Base-by-base conservation (phyloP, 129 eudicot genomes). In the Daucus carota region DNA sequence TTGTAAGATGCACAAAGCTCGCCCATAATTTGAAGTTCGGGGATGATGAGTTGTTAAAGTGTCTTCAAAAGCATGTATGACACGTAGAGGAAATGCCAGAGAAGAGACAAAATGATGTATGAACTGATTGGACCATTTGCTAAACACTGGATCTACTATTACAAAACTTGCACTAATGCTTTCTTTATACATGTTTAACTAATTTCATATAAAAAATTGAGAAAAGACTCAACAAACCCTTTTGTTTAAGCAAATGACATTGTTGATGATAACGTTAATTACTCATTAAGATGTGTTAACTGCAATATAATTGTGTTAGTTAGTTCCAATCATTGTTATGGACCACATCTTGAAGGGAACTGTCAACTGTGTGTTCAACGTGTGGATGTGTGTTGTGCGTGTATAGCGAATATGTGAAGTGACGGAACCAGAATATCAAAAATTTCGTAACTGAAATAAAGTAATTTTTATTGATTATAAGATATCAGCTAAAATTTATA, bases 251-350 rank as follows among this genome's bases (percentile, higher is more conserved):
- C 33, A 73, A 43, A 80, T 76, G 33, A 79, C 75, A 14, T 63
- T 71, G 72, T 70, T 69, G 59, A 77, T 80, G 86, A 86, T 80
- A 86, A 83, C 75, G 44, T 83, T 83, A 47, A 77, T 43, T 73
- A 85, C 74, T 70, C 5, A 46, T 62, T 28, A 31, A 62, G 11
- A 8, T 73, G 70, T 48, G 48, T 68, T 77, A 74, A 78, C 71
- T 77, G 28, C 38, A 72, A 24, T 72, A 73, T 74, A 59, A 46
- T 68, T 3, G 31, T 78, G 17, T 38, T 34, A 3, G 57, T 72
- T 44, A 3, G 57, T 72, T 44, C 47, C 73, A 84, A 78, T 84
- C 81, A 81, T 75, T 81, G 43, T 78, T 9, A 78, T 74, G 73
- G 73, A 42, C 72, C 70, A 70, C 33, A 11, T 72, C 34, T 72